A percentile compares a stretch with the other conserved stretches of the same genome.
phyloP scores from a whole-genome alignment of 257 asterid genomes.

The Vinca minor region DNA sequence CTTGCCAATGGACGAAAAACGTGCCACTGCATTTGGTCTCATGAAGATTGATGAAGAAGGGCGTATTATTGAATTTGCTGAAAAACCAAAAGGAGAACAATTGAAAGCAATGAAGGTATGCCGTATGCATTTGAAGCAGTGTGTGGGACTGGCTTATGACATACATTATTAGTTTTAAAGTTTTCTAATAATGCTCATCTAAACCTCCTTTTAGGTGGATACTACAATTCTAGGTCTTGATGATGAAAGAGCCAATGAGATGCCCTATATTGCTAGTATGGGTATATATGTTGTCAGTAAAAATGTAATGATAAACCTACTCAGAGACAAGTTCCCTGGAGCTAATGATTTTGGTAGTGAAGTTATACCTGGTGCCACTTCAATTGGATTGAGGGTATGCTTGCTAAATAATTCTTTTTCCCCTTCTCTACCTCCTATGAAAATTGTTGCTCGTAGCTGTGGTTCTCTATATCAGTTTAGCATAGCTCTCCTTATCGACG shows the following conservation, averaged over 20 bases:
- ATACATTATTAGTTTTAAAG: slow-evolving; percentile 1
- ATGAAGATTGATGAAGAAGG: slow-evolving; percentile 98
- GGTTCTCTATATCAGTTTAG: too few species aligned
- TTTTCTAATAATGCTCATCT: not conserved
- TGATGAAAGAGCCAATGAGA: slow-evolving; percentile 83
- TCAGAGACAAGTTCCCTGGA: slow-evolving; percentile 65
- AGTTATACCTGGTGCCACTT: slow-evolving; percentile 94
- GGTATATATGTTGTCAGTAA: slow-evolving; percentile 94
- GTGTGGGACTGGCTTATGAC: slow-evolving; percentile 7
- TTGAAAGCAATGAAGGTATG: slow-evolving; percentile 72
- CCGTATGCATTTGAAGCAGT: slow-evolving; percentile 27
- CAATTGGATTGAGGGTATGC: slow-evolving; percentile 73
- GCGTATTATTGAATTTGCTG: slow-evolving; percentile 85
- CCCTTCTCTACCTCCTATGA: not conserved
- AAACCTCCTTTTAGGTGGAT: slow-evolving; percentile 52
- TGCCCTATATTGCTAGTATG: slow-evolving; percentile 96
- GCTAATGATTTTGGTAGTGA: slow-evolving; percentile 99
- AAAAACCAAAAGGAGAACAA: slow-evolving; percentile 90
- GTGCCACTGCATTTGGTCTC: slow-evolving; percentile 90
- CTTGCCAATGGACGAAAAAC: slow-evolving; percentile 89
- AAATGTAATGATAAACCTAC: slow-evolving; percentile 76
- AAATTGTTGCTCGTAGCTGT: too few species aligned
- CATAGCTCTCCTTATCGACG: not conserved
- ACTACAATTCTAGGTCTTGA: slow-evolving; percentile 92
- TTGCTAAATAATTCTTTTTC: slow-evolving; percentile 10